Conservation (phyloP, 345 rosid species). For the Iberis pinnata region DNA sequence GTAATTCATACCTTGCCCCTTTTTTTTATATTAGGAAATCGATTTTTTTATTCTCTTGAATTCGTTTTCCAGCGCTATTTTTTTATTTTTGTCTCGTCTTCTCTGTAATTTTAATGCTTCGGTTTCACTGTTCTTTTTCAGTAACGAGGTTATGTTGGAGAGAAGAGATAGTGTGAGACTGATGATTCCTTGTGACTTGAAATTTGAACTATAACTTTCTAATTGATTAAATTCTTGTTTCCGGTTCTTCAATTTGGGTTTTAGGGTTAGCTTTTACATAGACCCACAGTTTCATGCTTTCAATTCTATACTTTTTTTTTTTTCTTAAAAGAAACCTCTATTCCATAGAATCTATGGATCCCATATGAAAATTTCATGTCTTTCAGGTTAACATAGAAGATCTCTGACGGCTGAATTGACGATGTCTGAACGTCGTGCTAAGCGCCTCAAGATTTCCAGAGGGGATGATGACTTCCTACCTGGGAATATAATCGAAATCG, state of each 20-base stretch:
- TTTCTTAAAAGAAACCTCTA: too few relatives aligned
- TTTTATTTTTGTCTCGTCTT: neutral
- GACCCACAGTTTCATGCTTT: neutral
- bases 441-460: conserved; percentile 57
- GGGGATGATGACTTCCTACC: conserved; percentile 87
- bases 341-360: too few relatives aligned
- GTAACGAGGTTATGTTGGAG: neutral
- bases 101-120: neutral
- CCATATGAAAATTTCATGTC: neutral
- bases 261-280: conserved; percentile 10
- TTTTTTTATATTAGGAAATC: neutral
- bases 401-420: neutral
- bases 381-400: conserved; percentile 3
- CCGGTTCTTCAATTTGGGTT: neutral
- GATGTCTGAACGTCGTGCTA: conserved; percentile 46
- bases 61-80: neutral
- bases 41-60: neutral
- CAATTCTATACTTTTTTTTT: too few relatives aligned
- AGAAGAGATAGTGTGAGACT: conserved; percentile 6
- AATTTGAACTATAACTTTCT: neutral
- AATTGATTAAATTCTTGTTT: neutral
- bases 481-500: conserved; percentile 77
- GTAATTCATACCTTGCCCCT: neutral
- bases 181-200: conserved; percentile 1
- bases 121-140: conserved; percentile 2